Conservation (phyloP, 306 rosid genomes). For the Pterocarpus macrocarpus region DNA sequence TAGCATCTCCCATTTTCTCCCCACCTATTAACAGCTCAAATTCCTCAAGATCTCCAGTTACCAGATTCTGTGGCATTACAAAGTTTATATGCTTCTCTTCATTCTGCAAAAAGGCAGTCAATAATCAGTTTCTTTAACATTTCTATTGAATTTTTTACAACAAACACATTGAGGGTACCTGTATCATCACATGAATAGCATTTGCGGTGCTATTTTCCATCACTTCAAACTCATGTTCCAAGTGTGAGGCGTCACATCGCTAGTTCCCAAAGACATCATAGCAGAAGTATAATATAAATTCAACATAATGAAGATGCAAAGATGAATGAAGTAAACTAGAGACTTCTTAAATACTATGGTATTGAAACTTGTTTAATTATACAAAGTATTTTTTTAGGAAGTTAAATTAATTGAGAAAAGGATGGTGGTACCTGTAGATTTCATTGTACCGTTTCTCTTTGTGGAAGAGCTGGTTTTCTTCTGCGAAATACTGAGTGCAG, state of each 20-base stretch:
- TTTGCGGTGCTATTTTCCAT: slow-evolving; percentile 35
- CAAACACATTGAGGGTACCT: not conserved
- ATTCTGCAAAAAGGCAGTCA: slow-evolving; percentile 33
- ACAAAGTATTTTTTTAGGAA: too few relatives aligned
- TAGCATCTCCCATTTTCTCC: slow-evolving; percentile 15
- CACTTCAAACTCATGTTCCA: slow-evolving; percentile 38
- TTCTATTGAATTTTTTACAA: too few relatives aligned
- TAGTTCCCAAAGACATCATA: slow-evolving; percentile 31
- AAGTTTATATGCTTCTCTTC: slow-evolving; percentile 36
- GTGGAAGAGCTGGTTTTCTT: slow-evolving; percentile 30
- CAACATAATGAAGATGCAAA: slow-evolving; percentile 23
- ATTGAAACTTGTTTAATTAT: not conserved
- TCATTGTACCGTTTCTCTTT: slow-evolving; percentile 16
- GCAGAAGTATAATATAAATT: slow-evolving; percentile 23
- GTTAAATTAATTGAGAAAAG: not conserved
- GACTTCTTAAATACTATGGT: not conserved
- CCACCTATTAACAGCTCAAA: slow-evolving; percentile 24
- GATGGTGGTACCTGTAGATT: slow-evolving; percentile 45
- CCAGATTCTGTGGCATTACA: slow-evolving; percentile 21
- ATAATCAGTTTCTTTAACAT: not conserved
- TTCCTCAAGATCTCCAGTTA: slow-evolving; percentile 4
- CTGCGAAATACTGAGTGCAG: slow-evolving; percentile 49
- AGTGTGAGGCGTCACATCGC: slow-evolving; percentile 44
- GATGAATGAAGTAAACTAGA: not conserved
- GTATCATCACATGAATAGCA: slow-evolving; percentile 12